Evolutionary conservation across 768 basidiomycete species (phyloP), one percentile per base, ranked within the genome.

Genomic region (Suillus variegatus): DNA sequence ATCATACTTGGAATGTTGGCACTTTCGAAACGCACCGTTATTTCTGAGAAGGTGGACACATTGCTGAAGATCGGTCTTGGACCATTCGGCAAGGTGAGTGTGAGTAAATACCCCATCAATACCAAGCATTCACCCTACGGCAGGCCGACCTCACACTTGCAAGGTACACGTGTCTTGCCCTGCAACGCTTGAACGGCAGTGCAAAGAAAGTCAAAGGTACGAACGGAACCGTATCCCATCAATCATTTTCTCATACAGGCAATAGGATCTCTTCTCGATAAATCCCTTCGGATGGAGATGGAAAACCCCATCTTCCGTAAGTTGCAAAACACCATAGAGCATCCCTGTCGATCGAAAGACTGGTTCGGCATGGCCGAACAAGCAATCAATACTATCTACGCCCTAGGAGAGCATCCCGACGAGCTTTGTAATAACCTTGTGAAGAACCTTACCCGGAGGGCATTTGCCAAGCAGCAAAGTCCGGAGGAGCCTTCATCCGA

Each of bases 331-430:
- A 83, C 88, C n/a, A 85, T 98, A 43, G 88, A 94, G 69, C 82
- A 87, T 62, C 91, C 94, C 0, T 92, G 89, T 64, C 85, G 88
- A 54, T 90, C 91, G 22, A 92, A 89, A 69, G 95, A 98, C 65
- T 99, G 97, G 97, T 99, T 99, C 70, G 91, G 91, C 12, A 87
- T 99, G 79, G 94, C 97, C 0, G 97, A 99, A 75, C 97, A 99
- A 76, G 93, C 90, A 10, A 90, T 99, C 78, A 98, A 99, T 75
- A 95, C 97, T 1, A 90, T 97, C 60, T 99, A 99, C 70, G 89
- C 92, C 0, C 86, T 99, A 2, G 96, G 93, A 22, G 94, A 98
- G 71, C 94, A 95, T 67, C 97, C 97, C 0, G 97, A 97, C 73
- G 74, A 84, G 2, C 81, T 98, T 41, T 96, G 94, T 76, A 85